A percentile compares a stretch with the other conserved stretches of the same genome.
These are phyloP conservation scores for Graphiopsis chlorocephala DNA, from an alignment of 2,329 filamentous ascomycete species.

Conservation along the genomic window DNA sequence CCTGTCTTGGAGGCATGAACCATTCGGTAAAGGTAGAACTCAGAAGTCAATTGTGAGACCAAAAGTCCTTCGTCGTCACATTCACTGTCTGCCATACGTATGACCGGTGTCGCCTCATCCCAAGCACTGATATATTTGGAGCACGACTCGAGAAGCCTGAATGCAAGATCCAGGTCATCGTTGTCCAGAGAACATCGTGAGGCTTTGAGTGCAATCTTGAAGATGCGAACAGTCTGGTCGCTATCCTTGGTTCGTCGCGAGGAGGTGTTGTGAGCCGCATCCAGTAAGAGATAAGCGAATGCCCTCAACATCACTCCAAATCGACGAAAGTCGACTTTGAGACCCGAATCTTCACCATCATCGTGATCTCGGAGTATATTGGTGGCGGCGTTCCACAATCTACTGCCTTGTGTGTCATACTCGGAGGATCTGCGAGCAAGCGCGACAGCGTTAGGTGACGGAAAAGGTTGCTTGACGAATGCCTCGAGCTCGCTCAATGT, in stretches of 20 bases:
- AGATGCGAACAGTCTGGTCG: slow-evolving; percentile 51
- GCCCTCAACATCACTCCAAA: slow-evolving; percentile 41
- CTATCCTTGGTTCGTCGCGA: slow-evolving; percentile 22
- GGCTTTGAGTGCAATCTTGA: slow-evolving; percentile 67
- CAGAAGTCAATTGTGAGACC: slow-evolving; percentile 48
- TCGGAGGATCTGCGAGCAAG: slow-evolving; percentile 40
- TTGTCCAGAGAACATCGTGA: slow-evolving; percentile 62
- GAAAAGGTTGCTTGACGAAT: slow-evolving; percentile 21
- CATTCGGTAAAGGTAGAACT: slow-evolving; percentile 66
- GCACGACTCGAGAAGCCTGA: slow-evolving; percentile 62
- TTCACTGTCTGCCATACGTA: slow-evolving; percentile 20
- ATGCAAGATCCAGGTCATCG: slow-evolving; percentile 56
- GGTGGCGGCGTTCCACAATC: slow-evolving; percentile 67
- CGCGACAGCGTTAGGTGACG: slow-evolving; percentile 15
- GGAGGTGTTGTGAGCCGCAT: slow-evolving; percentile 49
- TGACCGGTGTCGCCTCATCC: slow-evolving; percentile 29
- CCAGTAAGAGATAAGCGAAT: slow-evolving; percentile 67
- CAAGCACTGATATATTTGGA: slow-evolving; percentile 46
- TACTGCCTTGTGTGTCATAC: slow-evolving; percentile 56
- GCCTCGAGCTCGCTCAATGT: slow-evolving; percentile 11
- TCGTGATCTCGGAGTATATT: slow-evolving; percentile 38
- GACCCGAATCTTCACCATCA: slow-evolving; percentile 12
- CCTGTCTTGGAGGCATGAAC: slow-evolving; percentile 73
- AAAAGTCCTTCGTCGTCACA: slow-evolving; percentile 30
- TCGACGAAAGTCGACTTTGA: slow-evolving; percentile 7